Evolutionary conservation across 1,284 basidiomycete genomes (phyloP).

Genomic region (Ustilago vetiveriae): DNA sequence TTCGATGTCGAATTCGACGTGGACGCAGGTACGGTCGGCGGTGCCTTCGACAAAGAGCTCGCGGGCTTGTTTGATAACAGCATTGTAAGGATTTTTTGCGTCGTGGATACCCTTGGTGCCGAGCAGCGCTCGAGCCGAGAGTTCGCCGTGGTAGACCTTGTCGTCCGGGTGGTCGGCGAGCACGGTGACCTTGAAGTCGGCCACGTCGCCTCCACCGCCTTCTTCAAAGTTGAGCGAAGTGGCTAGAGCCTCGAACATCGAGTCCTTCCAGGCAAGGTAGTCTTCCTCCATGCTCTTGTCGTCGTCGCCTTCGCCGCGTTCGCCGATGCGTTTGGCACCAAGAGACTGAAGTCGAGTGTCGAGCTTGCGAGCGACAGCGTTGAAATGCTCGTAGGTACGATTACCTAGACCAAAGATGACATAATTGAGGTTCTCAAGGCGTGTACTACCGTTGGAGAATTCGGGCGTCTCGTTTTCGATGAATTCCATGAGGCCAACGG

Average conservation of each 20-base stretch:
- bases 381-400: slow-evolving; percentile 83
- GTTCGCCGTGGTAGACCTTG: slow-evolving; percentile 65
- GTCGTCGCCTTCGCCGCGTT: slow-evolving; percentile 94
- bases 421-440: slow-evolving; percentile 87
- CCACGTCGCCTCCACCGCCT: slow-evolving; percentile 91
- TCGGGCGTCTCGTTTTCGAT: slow-evolving; percentile 84
- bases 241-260: slow-evolving; percentile 90
- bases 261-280: slow-evolving; percentile 99
- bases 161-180: slow-evolving; percentile 69
- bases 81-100: slow-evolving; percentile 94
- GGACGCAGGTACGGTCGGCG: slow-evolving; percentile 89
- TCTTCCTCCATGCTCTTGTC: slow-evolving; percentile 99
- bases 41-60: slow-evolving; percentile 81
- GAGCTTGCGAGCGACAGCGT: slow-evolving; percentile 83
- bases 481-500: slow-evolving; percentile 93
- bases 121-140: slow-evolving; percentile 78
- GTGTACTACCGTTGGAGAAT: slow-evolving; percentile 81
- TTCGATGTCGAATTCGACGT: slow-evolving; percentile 92
- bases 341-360: slow-evolving; percentile 80
- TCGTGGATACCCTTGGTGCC: slow-evolving; percentile 89
- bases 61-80: slow-evolving; percentile 79
- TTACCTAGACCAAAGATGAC: slow-evolving; percentile 95
- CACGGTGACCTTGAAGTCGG: slow-evolving; percentile 92
- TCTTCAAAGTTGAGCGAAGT: slow-evolving; percentile 86
- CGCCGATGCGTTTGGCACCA: slow-evolving; percentile 86